These are phyloP conservation scores for Coniochaeta sp. DNA, from an alignment of 2,329 filamentous ascomycete genomes.

Conservation along the genomic window DNA sequence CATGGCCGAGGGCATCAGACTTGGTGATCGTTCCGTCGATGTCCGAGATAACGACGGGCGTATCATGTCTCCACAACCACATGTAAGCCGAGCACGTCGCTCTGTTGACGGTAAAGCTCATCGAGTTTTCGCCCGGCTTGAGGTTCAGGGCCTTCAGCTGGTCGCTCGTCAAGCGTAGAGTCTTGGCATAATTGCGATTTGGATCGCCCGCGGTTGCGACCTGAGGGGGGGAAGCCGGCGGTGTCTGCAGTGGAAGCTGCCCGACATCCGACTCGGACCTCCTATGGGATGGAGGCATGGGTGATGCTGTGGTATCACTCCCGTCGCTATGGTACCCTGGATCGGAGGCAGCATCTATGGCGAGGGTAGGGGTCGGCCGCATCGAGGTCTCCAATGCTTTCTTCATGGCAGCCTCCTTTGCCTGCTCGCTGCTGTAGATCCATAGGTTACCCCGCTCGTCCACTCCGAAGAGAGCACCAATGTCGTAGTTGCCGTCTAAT, in stretches of 20 bases:
- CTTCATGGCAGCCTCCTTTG: slow-evolving; percentile 80
- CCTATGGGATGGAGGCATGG: slow-evolving; percentile 41
- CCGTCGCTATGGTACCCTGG: slow-evolving; percentile 94
- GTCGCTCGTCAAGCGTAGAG: slow-evolving; percentile 86
- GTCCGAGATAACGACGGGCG: slow-evolving; percentile 94
- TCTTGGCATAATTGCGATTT: slow-evolving; percentile 91
- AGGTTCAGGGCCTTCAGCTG: slow-evolving; percentile 82
- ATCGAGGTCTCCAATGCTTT: slow-evolving; percentile 46
- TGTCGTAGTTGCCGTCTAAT: slow-evolving; percentile 90
- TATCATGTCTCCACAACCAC: slow-evolving; percentile 88
- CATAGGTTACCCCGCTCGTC: slow-evolving; percentile 96
- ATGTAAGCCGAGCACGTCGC: slow-evolving; percentile 88
- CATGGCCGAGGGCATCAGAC: slow-evolving; percentile 88
- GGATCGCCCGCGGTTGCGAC: slow-evolving; percentile 60
- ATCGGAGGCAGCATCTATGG: slow-evolving; percentile 80
- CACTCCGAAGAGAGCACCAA: slow-evolving; percentile 88
- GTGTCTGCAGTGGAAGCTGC: slow-evolving; percentile 48
- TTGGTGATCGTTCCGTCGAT: slow-evolving; percentile 99
- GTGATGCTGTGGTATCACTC: slow-evolving; percentile 48
- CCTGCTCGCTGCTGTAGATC: slow-evolving; percentile 98
- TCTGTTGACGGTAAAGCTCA: slow-evolving; percentile 94
- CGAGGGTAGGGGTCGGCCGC: slow-evolving; percentile 39
- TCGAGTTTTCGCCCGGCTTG: slow-evolving; percentile 78
- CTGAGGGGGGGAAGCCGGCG: slow-evolving; percentile 55
- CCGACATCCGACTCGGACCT: slow-evolving; percentile 61